These are phyloP conservation scores for Thelonectria discophora DNA, from an alignment of 2,329 filamentous ascomycete genomes.

Conservation along the genomic window DNA sequence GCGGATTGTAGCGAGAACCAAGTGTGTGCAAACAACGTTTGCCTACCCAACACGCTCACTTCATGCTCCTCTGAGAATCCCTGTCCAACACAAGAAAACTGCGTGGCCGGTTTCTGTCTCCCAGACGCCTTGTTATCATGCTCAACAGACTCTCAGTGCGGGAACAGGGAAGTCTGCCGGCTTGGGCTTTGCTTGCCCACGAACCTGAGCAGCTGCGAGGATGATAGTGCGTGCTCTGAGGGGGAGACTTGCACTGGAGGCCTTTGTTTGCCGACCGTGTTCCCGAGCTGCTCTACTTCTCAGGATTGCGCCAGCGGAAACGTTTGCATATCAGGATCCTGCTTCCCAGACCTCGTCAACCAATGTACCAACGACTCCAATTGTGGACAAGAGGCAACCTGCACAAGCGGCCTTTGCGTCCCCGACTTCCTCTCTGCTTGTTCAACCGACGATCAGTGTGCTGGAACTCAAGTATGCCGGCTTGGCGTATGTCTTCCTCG, in stretches of 20 bases:
- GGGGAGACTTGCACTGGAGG: constrained; percentile 13
- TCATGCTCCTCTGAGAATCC: neutral
- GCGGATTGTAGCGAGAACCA: constrained; percentile 1
- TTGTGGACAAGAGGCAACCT: neutral
- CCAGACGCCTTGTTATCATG: constrained; percentile 13
- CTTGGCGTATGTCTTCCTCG: constrained; percentile 18
- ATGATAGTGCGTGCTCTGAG: neutral
- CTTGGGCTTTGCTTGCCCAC: constrained; percentile 15
- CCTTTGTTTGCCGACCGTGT: constrained; percentile 11
- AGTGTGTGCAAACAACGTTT: constrained; percentile 15
- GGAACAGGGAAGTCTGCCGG: constrained; percentile 7
- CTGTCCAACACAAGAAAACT: constrained; percentile 11
- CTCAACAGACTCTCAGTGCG: constrained; percentile 14
- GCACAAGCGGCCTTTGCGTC: constrained; percentile 7
- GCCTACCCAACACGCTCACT: constrained; percentile 9
- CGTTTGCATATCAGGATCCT: constrained; percentile 9
- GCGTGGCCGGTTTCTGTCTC: constrained; percentile 15
- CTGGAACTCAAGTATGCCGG: constrained; percentile 10
- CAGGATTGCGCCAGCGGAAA: constrained; percentile 1
- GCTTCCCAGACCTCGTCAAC: constrained; percentile 8
- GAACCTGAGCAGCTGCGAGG: neutral
- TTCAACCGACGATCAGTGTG: constrained; percentile 3
- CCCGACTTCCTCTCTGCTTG: constrained; percentile 10
- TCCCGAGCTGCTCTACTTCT: constrained; percentile 1
- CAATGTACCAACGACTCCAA: constrained; percentile 1